These are phyloP conservation scores for Ophiocordyceps camponoti-floridani DNA, from an alignment of 2,329 filamentous ascomycete species.

Conservation along the genomic window DNA sequence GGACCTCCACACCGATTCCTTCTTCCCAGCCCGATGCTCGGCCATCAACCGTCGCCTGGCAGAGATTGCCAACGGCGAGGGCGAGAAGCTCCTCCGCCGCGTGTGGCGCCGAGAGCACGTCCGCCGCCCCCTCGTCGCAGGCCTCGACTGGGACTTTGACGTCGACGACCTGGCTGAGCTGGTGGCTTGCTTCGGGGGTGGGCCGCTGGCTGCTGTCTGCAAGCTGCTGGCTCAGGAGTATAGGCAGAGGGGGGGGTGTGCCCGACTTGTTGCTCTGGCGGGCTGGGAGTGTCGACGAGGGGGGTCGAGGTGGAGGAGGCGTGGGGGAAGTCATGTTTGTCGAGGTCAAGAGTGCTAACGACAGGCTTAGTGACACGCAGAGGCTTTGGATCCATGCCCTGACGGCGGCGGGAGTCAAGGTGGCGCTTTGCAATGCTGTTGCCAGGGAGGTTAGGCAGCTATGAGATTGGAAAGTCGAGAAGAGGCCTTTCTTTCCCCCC, in stretches of 20 bases:
- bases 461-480: too few species aligned
- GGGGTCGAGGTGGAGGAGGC: background rate
- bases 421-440: slow-evolving; percentile 59
- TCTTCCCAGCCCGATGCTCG: slow-evolving; percentile 68
- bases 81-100: slow-evolving; percentile 43
- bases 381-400: slow-evolving; percentile 93
- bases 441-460: slow-evolving; percentile 26
- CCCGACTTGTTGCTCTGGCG: slow-evolving; percentile 89
- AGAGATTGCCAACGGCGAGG: slow-evolving; percentile 71
- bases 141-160: slow-evolving; percentile 79
- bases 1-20: slow-evolving; percentile 83
- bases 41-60: slow-evolving; percentile 81
- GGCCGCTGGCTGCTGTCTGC: slow-evolving; percentile 67
- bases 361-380: slow-evolving; percentile 89
- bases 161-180: slow-evolving; percentile 66
- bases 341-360: slow-evolving; percentile 73
- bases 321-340: slow-evolving; percentile 46
- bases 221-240: slow-evolving; percentile 96
- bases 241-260: slow-evolving; percentile 62
- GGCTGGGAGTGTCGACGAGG: background rate
- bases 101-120: slow-evolving; percentile 54
- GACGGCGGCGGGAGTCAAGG: slow-evolving; percentile 63
- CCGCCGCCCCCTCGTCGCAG: slow-evolving; percentile 68
- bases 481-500: too few species aligned
- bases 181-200: slow-evolving; percentile 58